Base-by-base conservation (phyloP, 179 eudicot genomes). In the Corrigiola litoralis region DNA sequence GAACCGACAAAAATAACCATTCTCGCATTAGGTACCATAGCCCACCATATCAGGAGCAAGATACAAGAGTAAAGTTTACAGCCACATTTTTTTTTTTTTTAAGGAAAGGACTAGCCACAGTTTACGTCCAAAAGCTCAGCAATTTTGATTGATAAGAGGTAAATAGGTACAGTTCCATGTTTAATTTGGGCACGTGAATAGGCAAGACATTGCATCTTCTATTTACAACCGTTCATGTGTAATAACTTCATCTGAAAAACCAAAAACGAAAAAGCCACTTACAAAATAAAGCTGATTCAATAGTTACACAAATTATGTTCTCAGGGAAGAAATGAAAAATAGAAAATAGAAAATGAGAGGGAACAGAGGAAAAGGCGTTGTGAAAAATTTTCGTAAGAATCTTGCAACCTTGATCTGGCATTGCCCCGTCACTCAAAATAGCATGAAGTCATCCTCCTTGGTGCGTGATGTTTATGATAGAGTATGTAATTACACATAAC, bases 351-450 rank as follows among this genome's bases (percentile, higher is more conserved):
- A 34, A 58, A 57, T 17, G 11, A 49, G 41, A 70, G 18, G 41
- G 8, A 27, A 42, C 21, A 49, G 24, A 59, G 60, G 25, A 50
- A 52, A 60, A 31, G 32, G 53, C 61, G 23, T 61, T 27, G 55
- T 53, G 1, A 36, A 7, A 24, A 42, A 56, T 56, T 32, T 48
- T 37, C 36, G 50, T 59, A 60, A 53, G 47, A 41, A 24, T 21
- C 44, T 42, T 14, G 50, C 56, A 68, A 54, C 59, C 72, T 17
- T 38, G 59, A 40, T 58, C 44, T 61, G 34, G 63, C 63, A 37
- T 66, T 52, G 29, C 14, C 56, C 62, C 57, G 48, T 53, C 51
- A 11, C 64, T 57, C 55, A 32, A 58, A 40, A 57, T 38, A 38
- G 66, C 36, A 31, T 31, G 51, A 33, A 47, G 51, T 33, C 40